Conservation (phyloP, 441 rosid species). For the Flueggea neowawraea region DNA sequence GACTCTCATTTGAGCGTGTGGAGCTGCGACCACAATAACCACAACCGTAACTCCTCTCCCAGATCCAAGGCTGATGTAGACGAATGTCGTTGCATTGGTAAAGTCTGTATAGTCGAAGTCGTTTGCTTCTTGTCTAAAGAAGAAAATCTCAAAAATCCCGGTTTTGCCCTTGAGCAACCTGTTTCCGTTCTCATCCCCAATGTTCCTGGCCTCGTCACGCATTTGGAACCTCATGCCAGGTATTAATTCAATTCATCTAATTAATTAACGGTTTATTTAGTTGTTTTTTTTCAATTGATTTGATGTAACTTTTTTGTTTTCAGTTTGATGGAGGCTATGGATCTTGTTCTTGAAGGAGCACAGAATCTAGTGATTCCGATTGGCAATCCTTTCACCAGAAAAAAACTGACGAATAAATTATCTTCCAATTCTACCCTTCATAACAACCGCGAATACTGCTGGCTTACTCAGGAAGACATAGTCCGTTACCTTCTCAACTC, state of each 20-base stretch:
- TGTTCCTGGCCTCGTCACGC: slow-evolving; percentile 37
- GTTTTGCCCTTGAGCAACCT: slow-evolving; percentile 40
- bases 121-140: slow-evolving; percentile 44
- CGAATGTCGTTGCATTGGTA: slow-evolving; percentile 55
- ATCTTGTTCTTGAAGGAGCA: slow-evolving; percentile 69
- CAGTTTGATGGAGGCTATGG: slow-evolving; percentile 76
- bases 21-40: slow-evolving; percentile 39
- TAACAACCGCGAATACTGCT: slow-evolving; percentile 45
- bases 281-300: background rate
- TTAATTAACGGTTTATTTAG: background rate
- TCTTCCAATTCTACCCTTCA: slow-evolving; percentile 28
- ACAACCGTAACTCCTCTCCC: background rate
- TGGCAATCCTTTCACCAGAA: slow-evolving; percentile 37
- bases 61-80: slow-evolving; percentile 5
- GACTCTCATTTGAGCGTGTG: slow-evolving; percentile 52
- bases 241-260: slow-evolving; percentile 5
- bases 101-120: slow-evolving; percentile 54
- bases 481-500: slow-evolving; percentile 76
- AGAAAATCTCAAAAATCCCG: slow-evolving; percentile 45
- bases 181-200: slow-evolving; percentile 36
- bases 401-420: slow-evolving; percentile 40
- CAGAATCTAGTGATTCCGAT: slow-evolving; percentile 87
- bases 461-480: slow-evolving; percentile 72
- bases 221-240: slow-evolving; percentile 65
- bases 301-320: slow-evolving; percentile 3